Conservation (phyloP, 768 basidiomycete species). For the Trametes punicea region DNA sequence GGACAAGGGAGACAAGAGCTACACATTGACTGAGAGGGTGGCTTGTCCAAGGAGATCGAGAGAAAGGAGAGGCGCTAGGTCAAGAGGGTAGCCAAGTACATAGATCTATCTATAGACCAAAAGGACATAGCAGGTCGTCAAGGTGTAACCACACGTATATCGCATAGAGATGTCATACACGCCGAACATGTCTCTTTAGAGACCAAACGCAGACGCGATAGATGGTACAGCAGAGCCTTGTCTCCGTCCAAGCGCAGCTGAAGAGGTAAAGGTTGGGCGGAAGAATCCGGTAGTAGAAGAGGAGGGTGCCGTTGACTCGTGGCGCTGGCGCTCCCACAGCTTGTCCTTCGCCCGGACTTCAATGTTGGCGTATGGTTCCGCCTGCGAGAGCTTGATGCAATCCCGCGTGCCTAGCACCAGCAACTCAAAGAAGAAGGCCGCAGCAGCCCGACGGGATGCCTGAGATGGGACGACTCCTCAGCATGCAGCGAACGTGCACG, state of each 20-base stretch:
- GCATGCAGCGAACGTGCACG: neutral
- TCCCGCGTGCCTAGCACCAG: conserved; percentile 93
- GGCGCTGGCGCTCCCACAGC: conserved; percentile 74
- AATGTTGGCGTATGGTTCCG: conserved; percentile 79
- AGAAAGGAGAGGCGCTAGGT: neutral
- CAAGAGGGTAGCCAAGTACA: neutral
- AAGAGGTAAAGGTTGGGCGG: conserved; percentile 9
- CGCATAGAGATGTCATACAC: neutral
- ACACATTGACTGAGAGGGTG: neutral
- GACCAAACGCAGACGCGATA: conserved; percentile 25
- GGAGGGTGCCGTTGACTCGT: conserved; percentile 44
- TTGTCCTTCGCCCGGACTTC: conserved; percentile 76
- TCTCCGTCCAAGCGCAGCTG: conserved; percentile 12
- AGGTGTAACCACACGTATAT: neutral
- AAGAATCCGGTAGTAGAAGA: conserved; percentile 41
- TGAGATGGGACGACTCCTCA: conserved; percentile 31
- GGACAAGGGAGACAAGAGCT: no score
- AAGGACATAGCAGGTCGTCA: neutral
- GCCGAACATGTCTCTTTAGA: conserved; percentile 11
- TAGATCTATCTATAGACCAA: neutral
- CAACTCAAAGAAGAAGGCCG: conserved; percentile 97
- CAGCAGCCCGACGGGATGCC: conserved; percentile 89
- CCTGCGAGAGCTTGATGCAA: conserved; percentile 78
- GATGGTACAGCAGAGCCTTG: conserved; percentile 25
- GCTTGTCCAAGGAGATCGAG: neutral